A percentile compares a stretch with the other conserved stretches of the same genome.
Conservation (phyloP, 176 grass and related monocot genomes). For the Zea mays region Zm-B73-REFERENCE-NAM-5.0 NC_050096.1:57600501-57601000, state of each 20-base stretch:
- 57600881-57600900: not conserved
- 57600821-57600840: not conserved
- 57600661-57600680: not conserved
- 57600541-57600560: not conserved
- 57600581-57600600: not conserved
- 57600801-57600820: not conserved
- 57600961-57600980: conserved; percentile 11
- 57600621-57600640: not conserved
- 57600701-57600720: no score
- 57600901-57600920: conserved; percentile 7
- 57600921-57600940: not conserved
- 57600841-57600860: not conserved
- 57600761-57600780: no score
- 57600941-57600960: conserved; percentile 8
- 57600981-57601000: not conserved
- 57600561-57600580: not conserved
- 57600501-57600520: conserved; percentile 99
- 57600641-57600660: not conserved
- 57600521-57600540: not conserved
- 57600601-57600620: conserved; percentile 4
- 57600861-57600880: not conserved
- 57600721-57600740: no score
- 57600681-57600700: no score
- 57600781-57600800: no score
- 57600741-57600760: no score